These are phyloP conservation scores for Diaporthe batatas DNA, from an alignment of 2,329 filamentous ascomycete genomes.

Conservation along the genomic window DNA sequence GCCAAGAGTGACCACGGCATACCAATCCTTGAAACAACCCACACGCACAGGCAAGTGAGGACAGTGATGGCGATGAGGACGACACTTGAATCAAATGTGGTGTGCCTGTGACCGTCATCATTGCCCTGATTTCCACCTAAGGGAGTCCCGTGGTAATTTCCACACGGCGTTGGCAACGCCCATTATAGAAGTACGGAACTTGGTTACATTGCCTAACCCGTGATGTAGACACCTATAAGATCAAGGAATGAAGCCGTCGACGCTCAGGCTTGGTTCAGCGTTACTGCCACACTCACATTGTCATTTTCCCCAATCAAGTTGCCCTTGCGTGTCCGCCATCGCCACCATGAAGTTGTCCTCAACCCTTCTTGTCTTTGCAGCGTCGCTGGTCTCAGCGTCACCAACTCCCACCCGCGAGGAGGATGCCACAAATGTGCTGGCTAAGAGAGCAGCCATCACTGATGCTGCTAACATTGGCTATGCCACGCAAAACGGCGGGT, in stretches of 20 bases:
- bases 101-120: constrained; percentile 1
- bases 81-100: constrained; percentile 4
- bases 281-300: background rate
- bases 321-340: background rate
- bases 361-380: background rate
- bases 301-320: background rate
- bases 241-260: background rate
- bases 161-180: background rate
- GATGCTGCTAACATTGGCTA: constrained; percentile 55
- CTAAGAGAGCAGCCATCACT: constrained; percentile 44
- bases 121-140: constrained; percentile 18
- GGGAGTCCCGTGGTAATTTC: background rate
- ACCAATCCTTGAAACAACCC: constrained; percentile 5
- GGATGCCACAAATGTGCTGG: constrained; percentile 36
- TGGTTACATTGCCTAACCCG: background rate
- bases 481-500: constrained; percentile 60
- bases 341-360: constrained; percentile 18
- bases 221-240: background rate
- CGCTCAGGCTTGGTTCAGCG: background rate
- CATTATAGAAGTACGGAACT: constrained; percentile 18
- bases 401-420: constrained; percentile 42
- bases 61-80: background rate
- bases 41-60: background rate
- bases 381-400: constrained; percentile 22
- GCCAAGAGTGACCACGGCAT: constrained; percentile 17